Base-by-base conservation (phyloP, 805 yeast genomes). In the Metahyphopichia silvanorum region DNA sequence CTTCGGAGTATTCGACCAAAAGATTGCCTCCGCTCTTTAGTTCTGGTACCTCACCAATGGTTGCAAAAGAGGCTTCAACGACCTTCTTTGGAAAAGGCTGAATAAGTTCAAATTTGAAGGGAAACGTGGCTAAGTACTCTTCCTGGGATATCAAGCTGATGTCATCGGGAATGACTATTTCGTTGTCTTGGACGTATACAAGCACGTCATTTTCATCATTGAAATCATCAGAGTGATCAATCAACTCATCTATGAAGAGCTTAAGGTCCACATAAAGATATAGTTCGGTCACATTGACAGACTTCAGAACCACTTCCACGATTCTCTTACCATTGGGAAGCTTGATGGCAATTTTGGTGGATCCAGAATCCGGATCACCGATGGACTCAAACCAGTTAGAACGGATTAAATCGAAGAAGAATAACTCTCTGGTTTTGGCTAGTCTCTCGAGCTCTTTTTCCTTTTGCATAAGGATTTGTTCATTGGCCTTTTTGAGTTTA, bases 271-370 rank as follows among this genome's bases (percentile, higher is more conserved):
- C 69, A 42, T 60, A 74, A 30, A 71, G 46, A 46, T 77, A 77
- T 2, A 80, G 46, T 27, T 77, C 79, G 25, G 49, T 52, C 16
- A 74, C 40, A 0, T 72, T 46, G n/a, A 67, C 58, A 2, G 52
- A 38, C 20, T 61, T 55, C 25, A 46, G 42, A 33, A 80, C 68
- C 22, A 60, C 66, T 21, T 71, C 69, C 2, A 77, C 60, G 6
- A 69, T 48, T 34, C 79, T 53, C 30, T 63, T 61, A 2, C 86
- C 85, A 21, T 65, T 50, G 6, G 82, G 77, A 21, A 74, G 56
- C 48, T 78, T 70, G 41, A 80, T 59, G 31, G 82, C 79, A 14
- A 80, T 65, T 30, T 57, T 47, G 0, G 61, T 61, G 6, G 71
- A 55, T 9, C 39, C 34, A 1, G 37, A 39, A 3, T 16, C 13